phyloP scores from a whole-genome alignment of 2,329 filamentous ascomycete species.

The Drechslerella stenobrocha region DNA sequence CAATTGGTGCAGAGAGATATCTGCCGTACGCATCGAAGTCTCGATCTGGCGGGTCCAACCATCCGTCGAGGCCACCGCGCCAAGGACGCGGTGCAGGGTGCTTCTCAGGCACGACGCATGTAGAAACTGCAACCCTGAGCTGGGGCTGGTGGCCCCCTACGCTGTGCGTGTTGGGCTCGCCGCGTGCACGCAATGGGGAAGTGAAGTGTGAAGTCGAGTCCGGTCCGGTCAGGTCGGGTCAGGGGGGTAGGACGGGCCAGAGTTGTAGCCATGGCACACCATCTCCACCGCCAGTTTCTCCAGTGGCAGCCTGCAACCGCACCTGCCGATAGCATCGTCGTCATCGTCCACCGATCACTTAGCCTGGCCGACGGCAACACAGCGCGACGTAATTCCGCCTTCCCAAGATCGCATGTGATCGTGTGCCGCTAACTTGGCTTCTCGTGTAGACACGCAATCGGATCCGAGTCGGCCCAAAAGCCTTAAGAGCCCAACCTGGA shows the following conservation, averaged over 20 bases:
- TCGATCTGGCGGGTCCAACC: conserved; percentile 28
- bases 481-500: conserved; percentile 7
- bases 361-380: background rate
- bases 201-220: background rate
- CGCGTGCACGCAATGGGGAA: conserved; percentile 37
- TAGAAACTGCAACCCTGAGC: conserved; percentile 7
- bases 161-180: background rate
- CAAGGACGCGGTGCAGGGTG: conserved; percentile 16
- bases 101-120: conserved; percentile 2
- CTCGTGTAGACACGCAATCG: conserved; percentile 18
- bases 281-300: background rate
- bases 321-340: conserved; percentile 6
- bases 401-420: conserved; percentile 48
- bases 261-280: background rate
- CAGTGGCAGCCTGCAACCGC: background rate
- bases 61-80: conserved; percentile 14
- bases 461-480: conserved; percentile 6
- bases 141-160: conserved; percentile 19
- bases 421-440: conserved; percentile 29
- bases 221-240: background rate
- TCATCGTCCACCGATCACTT: conserved; percentile 2
- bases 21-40: too few species aligned
- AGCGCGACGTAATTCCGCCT: conserved; percentile 17
- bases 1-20: too few species aligned
- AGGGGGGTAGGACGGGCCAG: conserved; percentile 25